Conservation (phyloP, 331 rosid species). For the Cucumis variabilis region DNA sequence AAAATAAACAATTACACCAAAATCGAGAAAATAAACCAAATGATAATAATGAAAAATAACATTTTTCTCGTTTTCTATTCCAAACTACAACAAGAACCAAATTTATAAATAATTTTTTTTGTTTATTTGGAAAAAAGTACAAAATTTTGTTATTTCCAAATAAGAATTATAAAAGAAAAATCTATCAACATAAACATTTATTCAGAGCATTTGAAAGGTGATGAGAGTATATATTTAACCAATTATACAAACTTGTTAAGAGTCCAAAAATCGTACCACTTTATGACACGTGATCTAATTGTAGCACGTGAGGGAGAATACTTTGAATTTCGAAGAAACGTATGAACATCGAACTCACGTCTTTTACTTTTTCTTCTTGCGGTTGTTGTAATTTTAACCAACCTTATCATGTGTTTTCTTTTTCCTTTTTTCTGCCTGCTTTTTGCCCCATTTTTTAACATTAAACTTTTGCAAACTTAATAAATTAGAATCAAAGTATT, state of each 20-base stretch:
- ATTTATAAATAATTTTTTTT: too few relatives aligned
- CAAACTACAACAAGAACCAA: too few relatives aligned
- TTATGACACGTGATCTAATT: background rate
- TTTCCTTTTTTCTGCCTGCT: background rate
- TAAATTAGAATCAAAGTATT: too few relatives aligned
- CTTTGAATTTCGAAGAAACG: background rate
- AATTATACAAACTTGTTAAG: background rate
- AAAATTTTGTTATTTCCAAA: too few relatives aligned
- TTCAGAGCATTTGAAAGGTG: background rate
- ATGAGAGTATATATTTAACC: background rate
- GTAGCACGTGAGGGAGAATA: background rate
- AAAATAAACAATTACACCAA: too few relatives aligned
- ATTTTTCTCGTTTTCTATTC: too few relatives aligned
- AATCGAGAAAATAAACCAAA: too few relatives aligned
- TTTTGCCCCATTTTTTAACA: too few relatives aligned
- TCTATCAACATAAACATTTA: background rate
- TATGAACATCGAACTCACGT: background rate
- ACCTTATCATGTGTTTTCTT: background rate
- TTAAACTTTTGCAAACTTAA: too few relatives aligned
- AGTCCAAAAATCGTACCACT: background rate
- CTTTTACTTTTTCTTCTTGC: background rate
- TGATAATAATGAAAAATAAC: too few relatives aligned
- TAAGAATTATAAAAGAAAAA: too few relatives aligned
- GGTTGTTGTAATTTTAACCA: slow-evolving; percentile 18
- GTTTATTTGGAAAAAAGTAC: too few relatives aligned